phyloP scores from a whole-genome alignment of 192 early-diverging fungal genomes.

The Backusella tuberculispora region DNA sequence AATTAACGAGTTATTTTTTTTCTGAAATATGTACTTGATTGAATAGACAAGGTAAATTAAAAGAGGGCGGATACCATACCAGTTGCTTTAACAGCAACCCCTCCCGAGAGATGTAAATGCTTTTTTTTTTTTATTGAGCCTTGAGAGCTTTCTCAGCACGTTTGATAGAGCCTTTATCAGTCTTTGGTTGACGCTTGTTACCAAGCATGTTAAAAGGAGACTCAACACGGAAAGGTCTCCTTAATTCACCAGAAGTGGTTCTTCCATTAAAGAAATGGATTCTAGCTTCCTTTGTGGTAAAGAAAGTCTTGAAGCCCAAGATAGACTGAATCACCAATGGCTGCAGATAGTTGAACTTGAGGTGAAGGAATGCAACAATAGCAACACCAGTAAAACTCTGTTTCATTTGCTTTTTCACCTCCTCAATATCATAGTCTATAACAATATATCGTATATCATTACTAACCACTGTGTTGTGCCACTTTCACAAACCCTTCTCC shows the following conservation, averaged over 20 bases:
- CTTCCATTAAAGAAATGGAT: constrained; percentile 74
- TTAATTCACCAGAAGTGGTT: constrained; percentile 72
- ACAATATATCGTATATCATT: neutral
- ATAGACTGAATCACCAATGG: constrained; percentile 86
- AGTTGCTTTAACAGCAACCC: neutral
- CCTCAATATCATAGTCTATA: constrained; percentile 76
- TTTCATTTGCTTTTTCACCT: constrained; percentile 69
- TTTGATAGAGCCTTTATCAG: constrained; percentile 55
- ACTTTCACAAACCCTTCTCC: neutral
- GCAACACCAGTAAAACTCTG: constrained; percentile 67
- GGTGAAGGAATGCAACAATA: constrained; percentile 81
- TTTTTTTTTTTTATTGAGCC: constrained; percentile 17
- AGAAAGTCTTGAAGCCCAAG: constrained; percentile 70
- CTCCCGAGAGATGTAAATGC: neutral
- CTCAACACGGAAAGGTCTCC: constrained; percentile 81
- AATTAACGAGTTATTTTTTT: neutral
- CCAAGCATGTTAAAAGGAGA: constrained; percentile 64
- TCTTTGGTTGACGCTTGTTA: constrained; percentile 42
- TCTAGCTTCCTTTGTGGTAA: constrained; percentile 71
- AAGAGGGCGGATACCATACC: neutral
- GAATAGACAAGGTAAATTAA: neutral
- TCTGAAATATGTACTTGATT: neutral
- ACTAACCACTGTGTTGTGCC: neutral
- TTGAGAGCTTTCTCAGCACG: constrained; percentile 52
- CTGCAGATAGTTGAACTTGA: constrained; percentile 85